phyloP scores from a whole-genome alignment of 768 basidiomycete genomes.

The Cytidiella melzeri region DNA sequence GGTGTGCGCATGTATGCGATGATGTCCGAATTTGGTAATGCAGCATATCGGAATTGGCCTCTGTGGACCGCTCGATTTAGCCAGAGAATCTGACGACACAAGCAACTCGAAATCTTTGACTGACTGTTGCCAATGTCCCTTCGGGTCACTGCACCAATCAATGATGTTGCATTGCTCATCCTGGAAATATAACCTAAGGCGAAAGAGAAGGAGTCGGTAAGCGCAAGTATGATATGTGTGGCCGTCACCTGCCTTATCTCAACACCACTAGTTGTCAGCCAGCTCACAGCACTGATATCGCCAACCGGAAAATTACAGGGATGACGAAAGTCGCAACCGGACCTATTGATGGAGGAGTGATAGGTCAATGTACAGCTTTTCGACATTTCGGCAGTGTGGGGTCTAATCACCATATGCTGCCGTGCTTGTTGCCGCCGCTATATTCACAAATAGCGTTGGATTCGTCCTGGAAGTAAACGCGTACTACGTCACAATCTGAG shows the following conservation, averaged over 20 bases:
- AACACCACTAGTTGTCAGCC: too few species aligned
- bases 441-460: not conserved
- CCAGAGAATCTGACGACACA: not conserved
- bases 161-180: slow-evolving; percentile 5
- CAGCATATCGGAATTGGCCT: not conserved
- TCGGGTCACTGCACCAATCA: not conserved
- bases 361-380: too few species aligned
- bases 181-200: slow-evolving; percentile 4
- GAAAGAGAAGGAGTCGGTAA: too few species aligned
- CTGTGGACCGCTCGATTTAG: not conserved
- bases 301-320: too few species aligned
- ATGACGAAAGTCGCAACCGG: too few species aligned
- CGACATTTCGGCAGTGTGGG: too few species aligned
- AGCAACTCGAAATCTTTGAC: not conserved
- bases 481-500: slow-evolving; percentile 1
- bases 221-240: too few species aligned
- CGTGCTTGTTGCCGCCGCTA: not conserved
- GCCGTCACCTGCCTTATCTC: too few species aligned
- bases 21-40: slow-evolving; percentile 2
- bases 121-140: not conserved
- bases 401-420: too few species aligned
- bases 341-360: too few species aligned
- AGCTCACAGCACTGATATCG: slow-evolving; percentile 2
- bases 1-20: slow-evolving; percentile 2
- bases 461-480: slow-evolving; percentile 3